These are phyloP conservation scores for Citrus trifoliata DNA, from an alignment of 345 rosid genomes.

Conservation along the genomic window DNA sequence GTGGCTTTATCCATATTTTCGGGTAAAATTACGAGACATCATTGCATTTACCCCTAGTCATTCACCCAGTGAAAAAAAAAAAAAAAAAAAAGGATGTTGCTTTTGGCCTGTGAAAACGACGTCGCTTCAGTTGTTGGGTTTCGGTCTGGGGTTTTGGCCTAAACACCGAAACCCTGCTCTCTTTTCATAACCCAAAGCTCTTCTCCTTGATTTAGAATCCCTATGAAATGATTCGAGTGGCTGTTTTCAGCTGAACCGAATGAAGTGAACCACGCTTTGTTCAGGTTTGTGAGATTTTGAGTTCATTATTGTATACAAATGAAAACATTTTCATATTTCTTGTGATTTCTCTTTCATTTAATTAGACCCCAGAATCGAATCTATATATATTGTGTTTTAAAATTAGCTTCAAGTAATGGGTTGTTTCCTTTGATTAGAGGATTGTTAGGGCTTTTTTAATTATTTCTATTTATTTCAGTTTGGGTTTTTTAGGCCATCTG, in stretches of 20 bases:
- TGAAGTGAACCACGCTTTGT: neutral
- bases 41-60: neutral
- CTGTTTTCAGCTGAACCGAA: neutral
- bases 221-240: neutral
- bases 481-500: neutral
- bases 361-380: neutral
- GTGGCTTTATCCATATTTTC: neutral
- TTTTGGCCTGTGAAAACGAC: neutral
- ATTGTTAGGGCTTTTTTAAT: neutral
- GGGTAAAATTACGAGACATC: neutral
- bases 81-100: too few relatives aligned
- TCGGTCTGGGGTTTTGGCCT: neutral
- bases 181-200: neutral
- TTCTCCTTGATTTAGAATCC: neutral
- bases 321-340: neutral
- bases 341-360: neutral
- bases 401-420: neutral
- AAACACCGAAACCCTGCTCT: neutral
- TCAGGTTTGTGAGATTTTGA: neutral
- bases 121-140: neutral
- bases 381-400: neutral
- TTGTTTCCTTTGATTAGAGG: neutral
- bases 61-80: too few relatives aligned
- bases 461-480: neutral
- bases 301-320: neutral